A percentile compares a stretch with the other conserved stretches of the same genome.
Conservation (phyloP, 1,139 yeast species). For the Suhomyces panamericanus region DNA sequence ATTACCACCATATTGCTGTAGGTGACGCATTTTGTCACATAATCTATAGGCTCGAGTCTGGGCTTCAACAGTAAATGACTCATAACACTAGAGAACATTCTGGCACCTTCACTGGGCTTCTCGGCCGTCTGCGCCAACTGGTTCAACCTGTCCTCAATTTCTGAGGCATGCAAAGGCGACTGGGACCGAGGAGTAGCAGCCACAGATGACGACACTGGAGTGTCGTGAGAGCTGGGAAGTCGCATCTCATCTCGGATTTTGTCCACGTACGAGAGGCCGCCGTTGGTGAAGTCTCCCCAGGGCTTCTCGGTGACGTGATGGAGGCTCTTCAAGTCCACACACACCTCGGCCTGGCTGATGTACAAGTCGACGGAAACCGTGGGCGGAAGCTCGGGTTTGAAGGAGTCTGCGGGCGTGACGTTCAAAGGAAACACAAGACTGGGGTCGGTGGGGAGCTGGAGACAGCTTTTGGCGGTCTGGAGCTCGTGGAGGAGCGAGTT, state of each 20-base stretch:
- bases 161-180: slow-evolving; percentile 22
- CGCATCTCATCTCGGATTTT: slow-evolving; percentile 45
- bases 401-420: slow-evolving; percentile 25
- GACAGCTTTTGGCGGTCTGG: slow-evolving; percentile 34
- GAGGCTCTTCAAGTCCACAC: slow-evolving; percentile 43
- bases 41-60: slow-evolving; percentile 40
- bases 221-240: slow-evolving; percentile 22
- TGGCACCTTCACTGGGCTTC: slow-evolving; percentile 7
- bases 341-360: slow-evolving; percentile 47
- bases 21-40: slow-evolving; percentile 46
- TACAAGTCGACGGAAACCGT: slow-evolving; percentile 41
- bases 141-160: slow-evolving; percentile 21
- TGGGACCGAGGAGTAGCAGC: slow-evolving; percentile 9
- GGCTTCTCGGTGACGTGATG: slow-evolving; percentile 42
- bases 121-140: slow-evolving; percentile 12
- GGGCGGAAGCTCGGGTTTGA: slow-evolving; percentile 37
- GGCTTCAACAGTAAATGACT: slow-evolving; percentile 34
- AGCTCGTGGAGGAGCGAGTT: slow-evolving; percentile 29
- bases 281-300: slow-evolving; percentile 36
- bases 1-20: slow-evolving; percentile 44
- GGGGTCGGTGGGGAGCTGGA: slow-evolving; percentile 48
- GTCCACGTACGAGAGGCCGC: slow-evolving; percentile 44
- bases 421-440: slow-evolving; percentile 42
- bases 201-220: slow-evolving; percentile 8
- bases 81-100: slow-evolving; percentile 27